Base-by-base conservation (phyloP, 139 green algal species). In the Yamagishiella unicocca region DNA sequence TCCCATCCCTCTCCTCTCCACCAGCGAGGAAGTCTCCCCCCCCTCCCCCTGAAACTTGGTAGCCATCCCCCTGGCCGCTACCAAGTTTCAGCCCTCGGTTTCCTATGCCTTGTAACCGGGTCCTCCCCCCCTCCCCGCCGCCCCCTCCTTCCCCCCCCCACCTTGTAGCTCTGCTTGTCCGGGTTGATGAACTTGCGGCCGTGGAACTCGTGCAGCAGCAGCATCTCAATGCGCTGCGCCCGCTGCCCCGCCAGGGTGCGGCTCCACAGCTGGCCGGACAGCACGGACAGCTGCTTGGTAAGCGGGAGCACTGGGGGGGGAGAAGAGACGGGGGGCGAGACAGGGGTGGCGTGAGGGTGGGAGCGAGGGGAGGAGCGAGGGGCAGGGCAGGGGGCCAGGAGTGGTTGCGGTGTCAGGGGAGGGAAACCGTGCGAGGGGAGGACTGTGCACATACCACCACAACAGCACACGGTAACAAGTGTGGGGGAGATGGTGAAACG, bases 161-260 rank as follows among this genome's bases (percentile, higher is more conserved):
- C 87, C 87, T 92, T 92, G 58, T 61, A 73, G 10, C 17, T 84
- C 31, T 93, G 91, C 93, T 98, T 98, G 93, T 99, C 98, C 2
- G 98, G 98, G 83, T 98, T 90, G 64, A 99, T 92, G 90, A 97
- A 99, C 92, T 99, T 99, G 85, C 96, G 94, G 4, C 74, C 80
- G 81, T 99, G 96, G 91, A 99, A 99, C 93, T 99, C 98, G 88
- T 99, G 98, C 83, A 99, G 95, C 86, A 99, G 95, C 74, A 99
- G 95, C 92, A 96, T 98, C 94, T 99, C 98, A 43, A 99, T 99
- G 87, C 98, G 96, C 93, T 98, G 95, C 27, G 98, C 97, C 27
- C 97, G 94, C 73, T 96, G 90, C n/a, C 95, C 94, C 87, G 96
- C 94, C 91, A 99, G 93, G 37, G 95, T 96, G 71, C 93, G 95